Conservation (phyloP, 495 filamentous ascomycete species). For the Trypethelium eluteriae region DNA sequence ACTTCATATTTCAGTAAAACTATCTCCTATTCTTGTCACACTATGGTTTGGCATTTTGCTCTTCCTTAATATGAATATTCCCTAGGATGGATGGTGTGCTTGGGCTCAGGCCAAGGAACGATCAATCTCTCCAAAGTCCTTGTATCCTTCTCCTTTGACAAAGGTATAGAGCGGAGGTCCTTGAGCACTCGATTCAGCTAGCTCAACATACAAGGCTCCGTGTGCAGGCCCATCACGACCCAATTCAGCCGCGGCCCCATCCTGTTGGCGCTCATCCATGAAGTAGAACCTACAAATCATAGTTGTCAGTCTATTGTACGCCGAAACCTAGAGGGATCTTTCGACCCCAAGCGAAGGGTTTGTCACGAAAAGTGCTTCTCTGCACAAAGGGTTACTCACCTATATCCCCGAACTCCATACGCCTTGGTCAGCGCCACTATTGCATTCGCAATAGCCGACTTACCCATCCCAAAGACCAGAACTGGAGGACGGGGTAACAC, state of each 20-base stretch:
- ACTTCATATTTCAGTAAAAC: too few relatives aligned
- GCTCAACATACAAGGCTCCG: slow-evolving; percentile 35
- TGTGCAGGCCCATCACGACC: slow-evolving; percentile 33
- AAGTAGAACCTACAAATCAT: slow-evolving; percentile 36
- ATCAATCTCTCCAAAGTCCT: slow-evolving; percentile 11
- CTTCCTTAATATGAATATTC: too few relatives aligned
- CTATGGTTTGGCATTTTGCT: background rate
- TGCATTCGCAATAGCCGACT: slow-evolving; percentile 36
- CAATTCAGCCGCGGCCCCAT: slow-evolving; percentile 26
- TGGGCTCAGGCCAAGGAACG: background rate
- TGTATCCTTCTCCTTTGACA: slow-evolving; percentile 37
- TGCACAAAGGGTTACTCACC: slow-evolving; percentile 28
- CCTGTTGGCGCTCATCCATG: slow-evolving; percentile 36
- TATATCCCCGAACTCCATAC: slow-evolving; percentile 33
- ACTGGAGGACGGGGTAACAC: slow-evolving; percentile 28
- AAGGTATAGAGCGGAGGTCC: slow-evolving; percentile 40
- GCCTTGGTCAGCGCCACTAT: slow-evolving; percentile 33
- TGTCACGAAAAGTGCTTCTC: background rate
- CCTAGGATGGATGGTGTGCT: background rate
- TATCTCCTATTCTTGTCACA: background rate
- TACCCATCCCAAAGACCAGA: slow-evolving; percentile 35
- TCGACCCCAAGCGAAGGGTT: background rate
- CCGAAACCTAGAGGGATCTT: background rate
- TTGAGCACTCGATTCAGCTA: slow-evolving; percentile 29
- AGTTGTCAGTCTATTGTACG: background rate